Evolutionary conservation across 306 rosid genomes (phyloP).

Genomic region (Arachis stenosperma): DNA sequence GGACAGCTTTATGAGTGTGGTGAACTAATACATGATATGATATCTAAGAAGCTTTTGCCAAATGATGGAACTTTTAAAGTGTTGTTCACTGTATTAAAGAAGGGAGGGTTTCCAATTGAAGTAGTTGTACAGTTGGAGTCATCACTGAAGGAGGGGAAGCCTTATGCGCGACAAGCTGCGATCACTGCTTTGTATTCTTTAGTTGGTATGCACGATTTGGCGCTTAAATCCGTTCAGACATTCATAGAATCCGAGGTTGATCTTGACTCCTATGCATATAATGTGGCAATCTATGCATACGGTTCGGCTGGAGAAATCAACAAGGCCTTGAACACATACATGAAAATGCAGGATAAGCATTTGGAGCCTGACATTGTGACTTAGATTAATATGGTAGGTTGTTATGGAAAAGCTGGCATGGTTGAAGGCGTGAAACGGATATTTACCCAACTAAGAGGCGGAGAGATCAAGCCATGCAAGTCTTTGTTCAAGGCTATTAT

Average conservation of each 20-base stretch:
- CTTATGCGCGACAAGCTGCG: conserved; percentile 71
- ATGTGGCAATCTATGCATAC: conserved; percentile 73
- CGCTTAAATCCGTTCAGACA: conserved; percentile 59
- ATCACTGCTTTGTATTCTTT: conserved; percentile 65
- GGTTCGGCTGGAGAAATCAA: conserved; percentile 63
- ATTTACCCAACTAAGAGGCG: conserved; percentile 65
- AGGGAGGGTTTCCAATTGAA: conserved; percentile 70
- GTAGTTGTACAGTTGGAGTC: conserved; percentile 75
- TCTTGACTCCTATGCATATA: conserved; percentile 67
- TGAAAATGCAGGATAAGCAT: conserved; percentile 79
- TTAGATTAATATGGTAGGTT: conserved; percentile 60
- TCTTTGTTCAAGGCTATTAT: conserved; percentile 75
- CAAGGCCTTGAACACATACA: conserved; percentile 70
- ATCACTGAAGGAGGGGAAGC: conserved; percentile 69
- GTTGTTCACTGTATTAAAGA: conserved; percentile 69
- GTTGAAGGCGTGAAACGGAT: conserved; percentile 81
- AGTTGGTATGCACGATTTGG: conserved; percentile 79
- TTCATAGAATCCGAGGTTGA: conserved; percentile 57
- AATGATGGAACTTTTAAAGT: conserved; percentile 67
- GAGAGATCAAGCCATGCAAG: conserved; percentile 57
- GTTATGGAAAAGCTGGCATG: conserved; percentile 89
- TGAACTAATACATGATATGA: conserved; percentile 78
- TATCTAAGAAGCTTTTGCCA: conserved; percentile 70
- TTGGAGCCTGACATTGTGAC: conserved; percentile 76
- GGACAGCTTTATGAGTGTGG: conserved; percentile 75